Conservation (phyloP, 1,284 basidiomycete genomes). For the Ustilago trichophora region DNA sequence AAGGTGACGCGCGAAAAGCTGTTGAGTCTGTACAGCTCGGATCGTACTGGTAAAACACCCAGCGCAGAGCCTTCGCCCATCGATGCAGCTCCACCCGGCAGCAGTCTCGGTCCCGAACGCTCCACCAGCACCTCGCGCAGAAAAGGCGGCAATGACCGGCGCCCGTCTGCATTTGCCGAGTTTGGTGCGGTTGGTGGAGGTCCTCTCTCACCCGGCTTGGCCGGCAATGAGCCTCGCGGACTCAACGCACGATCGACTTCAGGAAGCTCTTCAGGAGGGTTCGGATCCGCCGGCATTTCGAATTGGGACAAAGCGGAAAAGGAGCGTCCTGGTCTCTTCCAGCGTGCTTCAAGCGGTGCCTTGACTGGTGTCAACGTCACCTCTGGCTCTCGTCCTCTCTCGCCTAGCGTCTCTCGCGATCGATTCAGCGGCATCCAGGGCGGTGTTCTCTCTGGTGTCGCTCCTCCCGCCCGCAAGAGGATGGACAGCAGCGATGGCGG, state of each 20-base stretch:
- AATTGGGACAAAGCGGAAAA: slow-evolving; percentile 44
- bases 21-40: slow-evolving; percentile 56
- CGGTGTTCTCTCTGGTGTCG: slow-evolving; percentile 55
- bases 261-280: slow-evolving; percentile 25
- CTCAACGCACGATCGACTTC: slow-evolving; percentile 51
- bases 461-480: slow-evolving; percentile 47
- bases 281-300: slow-evolving; percentile 23
- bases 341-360: slow-evolving; percentile 44
- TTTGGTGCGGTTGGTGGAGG: slow-evolving; percentile 25
- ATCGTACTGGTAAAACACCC: slow-evolving; percentile 25
- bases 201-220: slow-evolving; percentile 28
- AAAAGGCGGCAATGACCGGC: slow-evolving; percentile 33
- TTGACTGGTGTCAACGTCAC: slow-evolving; percentile 24
- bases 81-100: slow-evolving; percentile 15
- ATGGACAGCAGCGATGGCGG: slow-evolving; percentile 52
- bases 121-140: slow-evolving; percentile 39
- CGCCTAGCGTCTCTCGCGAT: slow-evolving; percentile 47
- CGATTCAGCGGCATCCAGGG: slow-evolving; percentile 57
- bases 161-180: slow-evolving; percentile 32
- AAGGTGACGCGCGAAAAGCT: slow-evolving; percentile 46
- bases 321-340: slow-evolving; percentile 54
- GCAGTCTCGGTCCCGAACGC: slow-evolving; percentile 18
- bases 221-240: slow-evolving; percentile 40
- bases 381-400: slow-evolving; percentile 33
- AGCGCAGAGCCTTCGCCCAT: slow-evolving; percentile 31